Base-by-base conservation (phyloP, 306 rosid genomes). In the Cucumis melo region DNA sequence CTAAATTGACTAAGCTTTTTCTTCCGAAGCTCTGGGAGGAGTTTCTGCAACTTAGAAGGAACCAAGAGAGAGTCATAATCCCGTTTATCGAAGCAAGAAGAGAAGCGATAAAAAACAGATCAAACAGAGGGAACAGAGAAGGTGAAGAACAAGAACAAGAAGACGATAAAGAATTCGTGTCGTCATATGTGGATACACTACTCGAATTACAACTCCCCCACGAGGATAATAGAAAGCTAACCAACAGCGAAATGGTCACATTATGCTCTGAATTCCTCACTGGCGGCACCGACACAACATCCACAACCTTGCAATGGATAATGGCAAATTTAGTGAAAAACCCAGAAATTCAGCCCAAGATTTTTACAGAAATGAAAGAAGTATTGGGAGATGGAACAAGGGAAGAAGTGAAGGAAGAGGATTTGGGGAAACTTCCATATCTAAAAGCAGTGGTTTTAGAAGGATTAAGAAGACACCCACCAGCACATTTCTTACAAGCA, bases 301-400 rank as follows among this genome's bases (percentile, higher is more conserved):
- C 79, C 8, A 77, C 84, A 9, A 65, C 91, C 2, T 78, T 83
- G 81, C 48, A 61, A 44, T 88, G 89, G 91, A 63, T 42, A 10
- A 86, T 86, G 89, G 88, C 91, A 0, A 88, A 88, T 64, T 44
- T 88, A 48, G 89, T 88, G 76, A 88, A 86, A 63, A 7, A 86
- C 70, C 86, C 79, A 72, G 32, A 75, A 7, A 16, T 86, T 58
- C 91, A 88, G 80, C 82, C 86, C 27, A 88, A 81, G 23, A 4
- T 88, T 50, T 81, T 79, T 19, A 51, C 77, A 61, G 89, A 88
- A 55, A 82, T 88, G 29, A 78, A 74, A 14, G 39, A 70, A 48
- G 87, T 82, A 51, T 4, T 68, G 10, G 82, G 84, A 60, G 32
- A 73, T 53, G 20, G 57, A 36, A 54, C 32, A 8, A 65, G 5